Conservation (phyloP, 2,329 filamentous ascomycete species). For the Colletotrichum neosansevieriae region DNA sequence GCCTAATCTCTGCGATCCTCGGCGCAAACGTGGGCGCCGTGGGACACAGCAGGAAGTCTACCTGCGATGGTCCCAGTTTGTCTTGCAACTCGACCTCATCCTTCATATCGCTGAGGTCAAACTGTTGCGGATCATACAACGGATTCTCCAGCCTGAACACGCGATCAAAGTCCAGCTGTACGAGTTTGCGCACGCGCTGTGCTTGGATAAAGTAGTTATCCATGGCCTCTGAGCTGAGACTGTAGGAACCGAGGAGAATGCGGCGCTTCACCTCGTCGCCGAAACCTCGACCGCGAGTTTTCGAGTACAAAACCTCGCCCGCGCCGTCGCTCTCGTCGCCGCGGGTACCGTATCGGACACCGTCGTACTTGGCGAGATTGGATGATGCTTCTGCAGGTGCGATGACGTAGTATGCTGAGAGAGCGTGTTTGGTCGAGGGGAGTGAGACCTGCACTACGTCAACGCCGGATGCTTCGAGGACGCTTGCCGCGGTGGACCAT, state of each 20-base stretch:
- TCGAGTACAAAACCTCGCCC: conserved; percentile 78
- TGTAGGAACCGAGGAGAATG: conserved; percentile 91
- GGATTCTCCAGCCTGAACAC: conserved; percentile 80
- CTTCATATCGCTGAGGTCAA: conserved; percentile 71
- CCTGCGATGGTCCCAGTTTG: conserved; percentile 70
- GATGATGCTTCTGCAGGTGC: conserved; percentile 96
- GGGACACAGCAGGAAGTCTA: conserved; percentile 90
- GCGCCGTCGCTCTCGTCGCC: conserved; percentile 63
- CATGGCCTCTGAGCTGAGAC: conserved; percentile 88
- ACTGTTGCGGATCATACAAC: conserved; percentile 66
- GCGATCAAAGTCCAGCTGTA: conserved; percentile 87
- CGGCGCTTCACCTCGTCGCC: conserved; percentile 87
- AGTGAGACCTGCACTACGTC: conserved; percentile 81
- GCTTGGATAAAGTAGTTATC: conserved; percentile 98
- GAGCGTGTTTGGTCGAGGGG: conserved; percentile 84
- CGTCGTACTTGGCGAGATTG: conserved; percentile 97
- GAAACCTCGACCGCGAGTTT: conserved; percentile 79
- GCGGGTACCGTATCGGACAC: conserved; percentile 86
- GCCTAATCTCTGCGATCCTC: conserved; percentile 66
- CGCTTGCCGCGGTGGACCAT: conserved; percentile 74
- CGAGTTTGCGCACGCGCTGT: conserved; percentile 85
- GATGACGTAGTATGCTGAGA: conserved; percentile 95
- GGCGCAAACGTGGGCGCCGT: conserved; percentile 86
- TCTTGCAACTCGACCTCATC: conserved; percentile 64
- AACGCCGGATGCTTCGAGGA: conserved; percentile 74